Evolutionary conservation across 352 stramenopile species (phyloP).

Genomic region (Globisporangium recalcitrans): DNA sequence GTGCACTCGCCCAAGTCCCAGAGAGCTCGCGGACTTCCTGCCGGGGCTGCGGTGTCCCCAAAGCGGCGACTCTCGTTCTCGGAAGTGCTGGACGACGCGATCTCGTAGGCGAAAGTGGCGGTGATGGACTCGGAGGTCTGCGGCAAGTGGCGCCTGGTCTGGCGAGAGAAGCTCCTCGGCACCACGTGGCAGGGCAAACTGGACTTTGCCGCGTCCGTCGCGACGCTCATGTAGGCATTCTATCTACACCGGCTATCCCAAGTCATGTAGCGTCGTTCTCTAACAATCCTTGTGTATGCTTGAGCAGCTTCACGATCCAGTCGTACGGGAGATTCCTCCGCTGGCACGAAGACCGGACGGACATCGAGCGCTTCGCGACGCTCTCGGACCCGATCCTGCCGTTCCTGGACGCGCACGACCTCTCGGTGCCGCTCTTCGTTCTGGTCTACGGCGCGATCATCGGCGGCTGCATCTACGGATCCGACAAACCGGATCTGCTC

Average conservation of each 20-base stretch:
- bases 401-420: conserved; percentile 22
- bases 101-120: neutral
- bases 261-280: neutral
- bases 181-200: neutral
- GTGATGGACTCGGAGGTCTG: neutral
- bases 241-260: neutral
- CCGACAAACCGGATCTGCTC: conserved; percentile 30
- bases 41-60: neutral
- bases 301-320: conserved; percentile 23
- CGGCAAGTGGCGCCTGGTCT: conserved; percentile 8
- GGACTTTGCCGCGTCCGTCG: conserved; percentile 7
- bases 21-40: neutral
- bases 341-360: conserved; percentile 27
- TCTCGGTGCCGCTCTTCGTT: conserved; percentile 23
- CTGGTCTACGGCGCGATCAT: conserved; percentile 30
- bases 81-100: neutral
- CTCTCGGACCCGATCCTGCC: conserved; percentile 28
- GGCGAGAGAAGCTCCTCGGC: conserved; percentile 7
- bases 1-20: conserved; percentile 29
- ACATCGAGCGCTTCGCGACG: conserved; percentile 22
- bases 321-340: conserved; percentile 27
- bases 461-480: conserved; percentile 20
- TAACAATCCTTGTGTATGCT: neutral
- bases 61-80: conserved; percentile 10
- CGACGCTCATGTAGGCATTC: conserved; percentile 6